Base-by-base conservation (phyloP, 169 alveolate genomes). In the Cryptosporidium felis region DNA sequence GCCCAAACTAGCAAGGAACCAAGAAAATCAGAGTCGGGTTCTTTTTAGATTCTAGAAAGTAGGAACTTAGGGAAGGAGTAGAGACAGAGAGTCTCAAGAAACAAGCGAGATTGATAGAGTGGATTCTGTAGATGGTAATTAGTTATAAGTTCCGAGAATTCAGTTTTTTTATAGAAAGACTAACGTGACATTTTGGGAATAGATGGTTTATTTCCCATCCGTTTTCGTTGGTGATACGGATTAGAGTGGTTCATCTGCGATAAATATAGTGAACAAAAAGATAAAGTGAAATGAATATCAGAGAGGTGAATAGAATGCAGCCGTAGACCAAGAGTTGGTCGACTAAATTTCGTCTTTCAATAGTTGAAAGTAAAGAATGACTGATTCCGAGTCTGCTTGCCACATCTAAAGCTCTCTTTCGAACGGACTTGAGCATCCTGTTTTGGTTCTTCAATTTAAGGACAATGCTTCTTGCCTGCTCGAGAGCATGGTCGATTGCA, bases 291-390 rank as follows among this genome's bases (percentile, higher is more conserved):
- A 74, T 32, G 41, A 74, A 74, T 26, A 74, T 56, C 34, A 53
- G 41, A 12, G 59, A 56, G 8, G 85, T 74, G 28, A 74, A 44
- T 18, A 53, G 8, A 34, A 74, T 74, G n/a, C 85, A 74, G 0
- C 74, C 85, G 40, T 74, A 74, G 4, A 74, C 85, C 5, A 74
- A 44, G n/a, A 58, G 16, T 49, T 74, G 85, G 18, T 74, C 85
- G 12, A 74, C 59, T 38, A 49, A 36, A 53, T 56, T 74, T 9
- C 74, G 85, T 21, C 67, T 74, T 49, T 74, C 85, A 10, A 74
- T 74, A 53, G 21, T 56, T 21, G 63, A 51, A 34, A 74, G 85
- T 23, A 74, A 53, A 5, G 74, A 21, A 23, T 56, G 66, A 21
- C 85, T 74, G 61, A 74, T 44, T 1, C 85, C 67, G 38, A 74